Evolutionary conservation across 208 protist genomes (phyloP).

Genomic region (Leishmania tarentolae): DNA sequence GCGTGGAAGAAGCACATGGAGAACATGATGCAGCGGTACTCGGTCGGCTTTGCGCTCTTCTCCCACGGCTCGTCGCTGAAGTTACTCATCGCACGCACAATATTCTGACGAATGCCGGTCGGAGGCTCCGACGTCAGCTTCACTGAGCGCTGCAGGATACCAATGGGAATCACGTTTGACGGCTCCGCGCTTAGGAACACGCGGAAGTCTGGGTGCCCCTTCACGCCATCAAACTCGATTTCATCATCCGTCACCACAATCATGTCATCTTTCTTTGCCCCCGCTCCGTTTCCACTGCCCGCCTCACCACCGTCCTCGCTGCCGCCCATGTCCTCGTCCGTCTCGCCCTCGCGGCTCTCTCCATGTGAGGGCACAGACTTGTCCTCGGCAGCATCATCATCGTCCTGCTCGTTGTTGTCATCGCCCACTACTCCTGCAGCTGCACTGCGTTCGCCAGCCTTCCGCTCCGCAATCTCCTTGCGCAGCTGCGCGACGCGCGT

Average conservation of each 20-base stretch:
- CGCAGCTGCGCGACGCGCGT: conserved; percentile 88
- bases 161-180: conserved; percentile 95
- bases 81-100: conserved; percentile 95
- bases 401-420: conserved; percentile 25
- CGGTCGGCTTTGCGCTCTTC: conserved; percentile 94
- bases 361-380: background rate
- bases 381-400: background rate
- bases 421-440: conserved; percentile 8
- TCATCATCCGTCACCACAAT: conserved; percentile 89
- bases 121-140: conserved; percentile 99
- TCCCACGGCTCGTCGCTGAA: conserved; percentile 98
- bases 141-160: conserved; percentile 97
- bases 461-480: conserved; percentile 86
- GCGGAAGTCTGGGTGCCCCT: conserved; percentile 95
- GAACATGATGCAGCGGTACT: conserved; percentile 98
- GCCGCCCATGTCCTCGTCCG: conserved; percentile 26
- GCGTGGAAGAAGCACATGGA: conserved; percentile 99
- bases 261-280: conserved; percentile 27
- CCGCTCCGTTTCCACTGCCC: conserved; percentile 18
- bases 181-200: conserved; percentile 98
- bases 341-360: conserved; percentile 23
- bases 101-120: conserved; percentile 96
- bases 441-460: conserved; percentile 53
- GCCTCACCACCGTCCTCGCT: conserved; percentile 27
- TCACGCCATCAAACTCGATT: conserved; percentile 88